Base-by-base conservation (phyloP, 768 basidiomycete species). In the Mycena albidolilacea region DNA sequence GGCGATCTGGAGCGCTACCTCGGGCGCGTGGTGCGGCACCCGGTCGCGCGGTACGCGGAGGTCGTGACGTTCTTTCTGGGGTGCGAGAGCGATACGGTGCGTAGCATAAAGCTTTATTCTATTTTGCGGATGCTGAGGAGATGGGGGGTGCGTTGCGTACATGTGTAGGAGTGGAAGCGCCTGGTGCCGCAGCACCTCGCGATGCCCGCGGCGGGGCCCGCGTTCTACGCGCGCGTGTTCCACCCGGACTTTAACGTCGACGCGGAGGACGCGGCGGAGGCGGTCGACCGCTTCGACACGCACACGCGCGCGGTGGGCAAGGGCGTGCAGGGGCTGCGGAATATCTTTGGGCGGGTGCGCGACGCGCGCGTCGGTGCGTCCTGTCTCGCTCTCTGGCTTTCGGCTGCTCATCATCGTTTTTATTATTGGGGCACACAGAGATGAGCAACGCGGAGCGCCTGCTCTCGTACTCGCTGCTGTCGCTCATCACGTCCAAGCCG, bases 191-290 rank as follows among this genome's bases (percentile, higher is more conserved):
- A 87, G 74, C 89, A 92, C 74, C 83, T 93, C 1, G 82, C 89
- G 5, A 84, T 90, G 72, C 88, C 89, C 3, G 85, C 93, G 12
- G 90, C 92, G n/a, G 94, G 93, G 0, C 89, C 94, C 10, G 84
- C 89, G 1, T 96, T 96, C 79, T 95, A 92, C 77, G 90, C 92
- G 0, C 90, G 90, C 52, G 91, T 96, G 0, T 95, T 91, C 76
- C 95, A 97, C 77, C 95, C 95, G 4, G 92, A 89, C 0, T 97
- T 94, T 82, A 96, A 96, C 77, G 78, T 96, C 37, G 95, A 97
- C 74, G 79, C 86, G 0, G 90, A 93, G 52, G 95, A 96, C 35
- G 92, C 93, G 0, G 80, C 83, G 14, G 90, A 90, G 17, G 81
- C 86, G 0, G 84, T 90, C 7, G 87, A 90, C 9, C 82, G 88